Percentiles rank a stretch among this genome's conserved stretches.
These are phyloP conservation scores for Fusarium oxysporum DNA, from an alignment of 2,329 filamentous ascomycete species.

Conservation along the genomic window DNA sequence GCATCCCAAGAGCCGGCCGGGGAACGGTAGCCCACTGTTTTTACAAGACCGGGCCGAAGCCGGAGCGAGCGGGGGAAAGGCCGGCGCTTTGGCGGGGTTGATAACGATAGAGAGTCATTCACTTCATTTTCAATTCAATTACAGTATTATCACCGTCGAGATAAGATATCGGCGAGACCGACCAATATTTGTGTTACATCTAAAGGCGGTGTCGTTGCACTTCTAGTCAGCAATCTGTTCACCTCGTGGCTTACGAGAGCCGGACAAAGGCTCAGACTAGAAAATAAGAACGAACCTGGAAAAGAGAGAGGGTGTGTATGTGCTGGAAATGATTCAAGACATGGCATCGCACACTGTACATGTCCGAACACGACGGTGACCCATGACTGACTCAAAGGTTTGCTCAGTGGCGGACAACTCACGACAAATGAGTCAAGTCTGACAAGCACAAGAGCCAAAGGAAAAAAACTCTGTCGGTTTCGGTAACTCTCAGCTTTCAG, in stretches of 20 bases:
- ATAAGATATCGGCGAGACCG: constrained; percentile 26
- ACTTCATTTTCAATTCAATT: not conserved
- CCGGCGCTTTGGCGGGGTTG: constrained; percentile 28
- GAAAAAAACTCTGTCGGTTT: constrained; percentile 7
- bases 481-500: constrained; percentile 1
- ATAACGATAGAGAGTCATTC: constrained; percentile 6
- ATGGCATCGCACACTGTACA: constrained; percentile 30
- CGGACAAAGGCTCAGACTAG: constrained; percentile 18
- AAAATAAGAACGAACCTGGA: not conserved
- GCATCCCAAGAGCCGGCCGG: constrained; percentile 15
- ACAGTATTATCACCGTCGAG: not conserved
- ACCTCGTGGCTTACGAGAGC: constrained; percentile 28
- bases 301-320: not conserved
- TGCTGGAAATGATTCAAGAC: not conserved
- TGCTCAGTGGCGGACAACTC: constrained; percentile 36
- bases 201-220: constrained; percentile 20
- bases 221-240: constrained; percentile 10
- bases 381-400: constrained; percentile 30
- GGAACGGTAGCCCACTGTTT: constrained; percentile 27
- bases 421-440: constrained; percentile 12
- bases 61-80: constrained; percentile 29
- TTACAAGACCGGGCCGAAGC: constrained; percentile 36
- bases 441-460: too few relatives aligned
- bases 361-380: not conserved
- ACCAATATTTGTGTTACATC: not conserved